Conservation (phyloP, 768 basidiomycete species). For the Rhodocollybia butyracea region DNA sequence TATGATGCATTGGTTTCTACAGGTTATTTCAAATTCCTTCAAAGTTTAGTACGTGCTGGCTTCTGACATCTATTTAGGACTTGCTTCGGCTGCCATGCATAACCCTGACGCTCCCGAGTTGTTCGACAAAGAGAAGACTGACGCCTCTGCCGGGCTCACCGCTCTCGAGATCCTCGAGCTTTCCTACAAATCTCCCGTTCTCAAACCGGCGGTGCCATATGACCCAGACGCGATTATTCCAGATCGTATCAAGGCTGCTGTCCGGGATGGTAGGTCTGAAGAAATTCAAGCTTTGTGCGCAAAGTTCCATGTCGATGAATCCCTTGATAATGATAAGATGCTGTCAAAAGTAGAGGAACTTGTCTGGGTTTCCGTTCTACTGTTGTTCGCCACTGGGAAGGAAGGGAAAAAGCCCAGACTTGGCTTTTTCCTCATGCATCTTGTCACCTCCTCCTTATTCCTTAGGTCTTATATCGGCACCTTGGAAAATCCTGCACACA, state of each 20-base stretch:
- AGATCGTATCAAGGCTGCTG: slow-evolving; percentile 29
- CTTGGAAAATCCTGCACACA: slow-evolving; percentile 30
- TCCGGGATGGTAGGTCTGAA: slow-evolving; percentile 34
- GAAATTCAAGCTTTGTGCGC: slow-evolving; percentile 45
- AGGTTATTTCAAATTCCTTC: slow-evolving; percentile 25
- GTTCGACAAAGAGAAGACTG: slow-evolving; percentile 24
- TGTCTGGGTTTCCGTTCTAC: slow-evolving; percentile 44
- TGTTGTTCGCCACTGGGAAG: slow-evolving; percentile 45
- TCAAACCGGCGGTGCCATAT: slow-evolving; percentile 52
- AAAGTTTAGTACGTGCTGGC: background rate
- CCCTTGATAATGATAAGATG: slow-evolving; percentile 28
- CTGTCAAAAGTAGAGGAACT: slow-evolving; percentile 46
- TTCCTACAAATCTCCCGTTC: slow-evolving; percentile 44
- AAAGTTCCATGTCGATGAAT: slow-evolving; percentile 33
- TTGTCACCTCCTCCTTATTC: slow-evolving; percentile 51
- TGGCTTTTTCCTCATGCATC: slow-evolving; percentile 60
- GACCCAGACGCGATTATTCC: slow-evolving; percentile 40
- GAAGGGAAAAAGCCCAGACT: slow-evolving; percentile 45
- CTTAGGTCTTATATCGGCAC: slow-evolving; percentile 37
- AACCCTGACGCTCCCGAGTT: slow-evolving; percentile 23
- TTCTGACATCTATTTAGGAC: slow-evolving; percentile 24
- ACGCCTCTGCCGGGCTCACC: slow-evolving; percentile 24
- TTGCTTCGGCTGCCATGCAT: slow-evolving; percentile 50
- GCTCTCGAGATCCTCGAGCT: slow-evolving; percentile 50
- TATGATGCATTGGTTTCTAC: slow-evolving; percentile 47